phyloP scores from a whole-genome alignment of 345 rosid genomes.

The Excoecaria agallocha region DNA sequence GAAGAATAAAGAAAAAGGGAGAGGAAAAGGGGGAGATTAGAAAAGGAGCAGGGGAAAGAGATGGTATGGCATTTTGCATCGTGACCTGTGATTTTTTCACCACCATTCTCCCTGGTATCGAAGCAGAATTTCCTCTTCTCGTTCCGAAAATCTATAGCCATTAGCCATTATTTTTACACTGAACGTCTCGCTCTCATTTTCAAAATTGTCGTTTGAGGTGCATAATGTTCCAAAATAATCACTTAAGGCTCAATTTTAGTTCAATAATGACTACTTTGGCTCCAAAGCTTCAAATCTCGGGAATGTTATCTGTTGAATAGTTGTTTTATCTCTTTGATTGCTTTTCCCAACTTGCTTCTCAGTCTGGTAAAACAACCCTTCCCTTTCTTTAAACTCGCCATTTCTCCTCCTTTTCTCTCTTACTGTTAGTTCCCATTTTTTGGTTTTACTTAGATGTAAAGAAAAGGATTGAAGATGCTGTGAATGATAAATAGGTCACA shows the following conservation, averaged over 20 bases:
- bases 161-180: too few species aligned
- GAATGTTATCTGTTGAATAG: slow-evolving; percentile 63
- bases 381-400: neutral
- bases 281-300: slow-evolving; percentile 39
- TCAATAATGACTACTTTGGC: neutral
- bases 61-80: too few species aligned
- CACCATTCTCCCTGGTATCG: too few species aligned
- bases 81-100: too few species aligned
- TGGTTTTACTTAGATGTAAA: slow-evolving; percentile 53
- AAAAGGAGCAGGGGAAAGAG: too few species aligned
- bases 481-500: slow-evolving; percentile 64
- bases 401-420: neutral
- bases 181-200: neutral
- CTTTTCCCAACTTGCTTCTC: slow-evolving; percentile 57
- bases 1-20: too few species aligned
- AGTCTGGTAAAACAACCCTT: slow-evolving; percentile 40
- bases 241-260: neutral
- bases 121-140: too few species aligned
- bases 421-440: neutral
- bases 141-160: too few species aligned
- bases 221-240: neutral
- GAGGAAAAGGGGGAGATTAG: too few species aligned
- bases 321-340: slow-evolving; percentile 66
- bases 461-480: slow-evolving; percentile 73
- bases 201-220: neutral